Evolutionary conservation across 495 filamentous ascomycete species (phyloP), one percentile per base, ranked within the genome.

Genomic region (Lineolata rhizophorae): DNA sequence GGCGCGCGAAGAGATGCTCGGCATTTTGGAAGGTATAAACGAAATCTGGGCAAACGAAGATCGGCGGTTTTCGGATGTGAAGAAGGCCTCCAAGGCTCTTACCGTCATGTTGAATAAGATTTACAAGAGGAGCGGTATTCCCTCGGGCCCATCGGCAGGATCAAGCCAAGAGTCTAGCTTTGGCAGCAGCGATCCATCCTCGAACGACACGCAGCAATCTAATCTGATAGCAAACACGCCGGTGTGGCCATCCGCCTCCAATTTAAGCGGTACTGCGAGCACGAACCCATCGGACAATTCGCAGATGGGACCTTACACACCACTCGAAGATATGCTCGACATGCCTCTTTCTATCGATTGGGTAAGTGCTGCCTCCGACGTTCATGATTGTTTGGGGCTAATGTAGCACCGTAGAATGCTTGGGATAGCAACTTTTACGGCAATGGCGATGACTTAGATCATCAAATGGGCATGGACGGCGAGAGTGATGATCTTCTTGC

Each of bases 271-370:
- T 12, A 12, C 22, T 12, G 8, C 22, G 22, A 25, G 31, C 8
- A 24, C 32, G 13, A 30, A 18, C 25, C 20, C 39, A 18, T 18
- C 28, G 5, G 18, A 11, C 4, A 27, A 15, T 28, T 6, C 3
- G 12, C 10, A 25, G 9, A 20, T 6, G 27, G 30, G 10, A 5
- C 13, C 2, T 16, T 33, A 9, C 22, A 20, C 19, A 21, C 18
- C 1, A 18, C 35, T 27, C 12, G 22, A 12, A 12, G 39, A 46
- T n/a, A 35, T 42, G 29, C 30, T 35, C 12, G 43, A 42, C 20
- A 32, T 45, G 4, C 40, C 40, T 12, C 31, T 34, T 6, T 36
- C 40, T 19, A 43, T 46, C 25, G 43, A 44, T 26, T 46, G 40
- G 43, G 40, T 46, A 18, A 35, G 40, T 21, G 12, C 8, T 25